Evolutionary conservation across 176 grass and related monocot genomes (phyloP).

Genomic region (Dendrocalamus sinicus): DNA sequence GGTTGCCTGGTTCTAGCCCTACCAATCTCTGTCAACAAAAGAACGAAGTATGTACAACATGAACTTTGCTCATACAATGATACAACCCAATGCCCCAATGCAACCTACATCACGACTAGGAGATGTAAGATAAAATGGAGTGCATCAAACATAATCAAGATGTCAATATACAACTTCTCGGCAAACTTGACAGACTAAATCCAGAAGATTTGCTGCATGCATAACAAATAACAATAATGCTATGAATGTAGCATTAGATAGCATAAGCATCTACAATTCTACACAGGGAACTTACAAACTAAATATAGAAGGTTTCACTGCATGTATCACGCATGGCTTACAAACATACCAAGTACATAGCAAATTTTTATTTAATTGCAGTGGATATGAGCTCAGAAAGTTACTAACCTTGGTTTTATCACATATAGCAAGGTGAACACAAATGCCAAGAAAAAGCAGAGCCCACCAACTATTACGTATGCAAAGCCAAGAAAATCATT

Average conservation of each 20-base stretch:
- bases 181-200: constrained; percentile 17
- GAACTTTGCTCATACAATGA: constrained; percentile 11
- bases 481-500: constrained; percentile 86
- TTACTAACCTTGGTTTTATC: constrained; percentile 84
- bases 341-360: constrained; percentile 12
- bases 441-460: constrained; percentile 78
- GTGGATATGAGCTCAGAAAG: not conserved
- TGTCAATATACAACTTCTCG: constrained; percentile 12
- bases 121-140: not conserved
- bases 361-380: constrained; percentile 30
- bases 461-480: constrained; percentile 73
- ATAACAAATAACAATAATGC: not conserved
- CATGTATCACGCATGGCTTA: not conserved
- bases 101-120: not conserved
- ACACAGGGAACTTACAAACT: not conserved
- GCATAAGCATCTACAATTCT: not conserved
- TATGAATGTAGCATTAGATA: not conserved
- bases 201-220: constrained; percentile 13
- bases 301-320: constrained; percentile 32
- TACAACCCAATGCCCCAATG: not conserved
- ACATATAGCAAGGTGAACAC: constrained; percentile 74
- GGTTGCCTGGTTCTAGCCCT: not conserved
- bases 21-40: not conserved
- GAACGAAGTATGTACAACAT: not conserved
- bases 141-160: constrained; percentile 22